These are phyloP conservation scores for Botrytis fabae DNA, from an alignment of 2,329 filamentous ascomycete species.

Conservation along the genomic window DNA sequence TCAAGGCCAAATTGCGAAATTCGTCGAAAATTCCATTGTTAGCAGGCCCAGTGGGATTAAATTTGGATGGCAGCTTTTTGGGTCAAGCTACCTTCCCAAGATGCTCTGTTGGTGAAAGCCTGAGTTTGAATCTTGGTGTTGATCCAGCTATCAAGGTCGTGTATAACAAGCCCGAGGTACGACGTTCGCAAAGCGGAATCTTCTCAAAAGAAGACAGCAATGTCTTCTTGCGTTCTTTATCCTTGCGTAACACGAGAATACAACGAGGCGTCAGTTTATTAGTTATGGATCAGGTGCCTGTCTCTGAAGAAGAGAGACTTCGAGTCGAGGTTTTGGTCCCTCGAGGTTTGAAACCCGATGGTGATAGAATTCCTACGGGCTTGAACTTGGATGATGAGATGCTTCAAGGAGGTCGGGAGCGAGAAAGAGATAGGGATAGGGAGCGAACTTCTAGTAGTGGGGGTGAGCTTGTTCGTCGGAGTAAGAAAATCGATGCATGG, in stretches of 20 bases:
- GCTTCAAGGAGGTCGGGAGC: constrained; percentile 29
- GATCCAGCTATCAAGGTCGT: constrained; percentile 57
- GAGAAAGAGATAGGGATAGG: constrained; percentile 32
- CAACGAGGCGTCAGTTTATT: constrained; percentile 47
- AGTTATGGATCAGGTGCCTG: constrained; percentile 60
- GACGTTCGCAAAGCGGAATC: constrained; percentile 52
- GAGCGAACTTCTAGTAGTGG: constrained; percentile 24
- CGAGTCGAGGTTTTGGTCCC: constrained; percentile 53
- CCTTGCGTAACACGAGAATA: constrained; percentile 53
- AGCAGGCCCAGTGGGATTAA: constrained; percentile 56
- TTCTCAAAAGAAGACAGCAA: constrained; percentile 55
- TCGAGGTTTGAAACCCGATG: constrained; percentile 47
- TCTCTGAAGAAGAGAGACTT: constrained; percentile 61
- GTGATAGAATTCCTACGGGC: constrained; percentile 44
- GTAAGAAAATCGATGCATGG: constrained; percentile 46
- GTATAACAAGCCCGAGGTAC: constrained; percentile 58
- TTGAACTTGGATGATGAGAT: constrained; percentile 24
- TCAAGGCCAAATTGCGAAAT: constrained; percentile 59
- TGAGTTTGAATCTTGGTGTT: constrained; percentile 58
- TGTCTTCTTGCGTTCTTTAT: constrained; percentile 51
- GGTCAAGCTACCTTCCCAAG: constrained; percentile 57
- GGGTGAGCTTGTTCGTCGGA: constrained; percentile 22
- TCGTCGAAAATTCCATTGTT: constrained; percentile 56
- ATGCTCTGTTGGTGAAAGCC: constrained; percentile 54
- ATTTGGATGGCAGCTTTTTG: constrained; percentile 63